phyloP scores from a whole-genome alignment of 179 eudicot species.

The Vitellaria paradoxa region DNA sequence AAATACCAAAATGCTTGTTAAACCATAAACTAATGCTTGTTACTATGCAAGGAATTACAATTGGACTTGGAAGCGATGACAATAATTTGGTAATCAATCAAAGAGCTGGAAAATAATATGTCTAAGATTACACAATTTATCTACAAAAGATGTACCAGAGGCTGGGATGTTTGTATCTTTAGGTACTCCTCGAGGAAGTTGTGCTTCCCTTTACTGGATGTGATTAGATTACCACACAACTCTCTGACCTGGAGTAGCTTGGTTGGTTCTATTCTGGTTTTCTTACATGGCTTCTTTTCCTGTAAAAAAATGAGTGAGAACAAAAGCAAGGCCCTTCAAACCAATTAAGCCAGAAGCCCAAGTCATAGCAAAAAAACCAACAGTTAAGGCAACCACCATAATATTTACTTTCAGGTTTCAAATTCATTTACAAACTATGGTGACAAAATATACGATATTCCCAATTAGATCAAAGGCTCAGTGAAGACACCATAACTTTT shows the following conservation, averaged over 20 bases:
- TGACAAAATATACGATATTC: not conserved
- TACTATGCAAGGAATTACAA: not conserved
- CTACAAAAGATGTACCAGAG: conserved; percentile 43
- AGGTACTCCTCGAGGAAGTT: conserved; percentile 65
- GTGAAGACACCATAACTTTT: not conserved
- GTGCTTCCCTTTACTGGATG: conserved; percentile 40
- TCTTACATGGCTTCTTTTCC: conserved; percentile 24
- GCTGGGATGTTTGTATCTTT: conserved; percentile 55
- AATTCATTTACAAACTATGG: not conserved
- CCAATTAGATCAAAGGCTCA: not conserved
- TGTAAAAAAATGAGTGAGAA: conserved; percentile 10
- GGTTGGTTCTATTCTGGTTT: conserved; percentile 24
- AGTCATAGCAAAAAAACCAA: not conserved
- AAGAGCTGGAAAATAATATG: not conserved
- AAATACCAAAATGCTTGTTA: not conserved
- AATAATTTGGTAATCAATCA: not conserved
- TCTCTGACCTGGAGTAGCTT: conserved; percentile 61
- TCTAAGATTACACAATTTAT: not conserved
- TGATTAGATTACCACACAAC: conserved; percentile 54
- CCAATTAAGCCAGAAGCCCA: not conserved
- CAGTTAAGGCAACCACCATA: not conserved
- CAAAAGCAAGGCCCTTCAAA: not conserved
- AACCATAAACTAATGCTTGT: too few relatives aligned
- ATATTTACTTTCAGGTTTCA: not conserved
- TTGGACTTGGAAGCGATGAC: not conserved